Percentiles rank a stretch among this genome's conserved stretches.
Conservation (phyloP, 352 stramenopile genomes). For the Blastocystis hominis region DNA sequence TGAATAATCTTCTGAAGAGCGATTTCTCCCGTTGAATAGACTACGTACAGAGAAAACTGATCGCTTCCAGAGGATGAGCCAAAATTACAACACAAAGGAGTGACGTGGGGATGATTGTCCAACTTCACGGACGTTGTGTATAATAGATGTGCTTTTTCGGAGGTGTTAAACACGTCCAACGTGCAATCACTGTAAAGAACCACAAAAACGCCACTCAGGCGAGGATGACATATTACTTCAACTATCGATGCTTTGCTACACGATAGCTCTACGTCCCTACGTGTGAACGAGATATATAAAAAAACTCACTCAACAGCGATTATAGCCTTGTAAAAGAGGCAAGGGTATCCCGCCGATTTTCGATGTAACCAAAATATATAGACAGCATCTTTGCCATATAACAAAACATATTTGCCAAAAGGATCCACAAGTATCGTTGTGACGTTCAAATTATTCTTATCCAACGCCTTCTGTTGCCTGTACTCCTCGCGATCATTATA, state of each 20-base stretch:
- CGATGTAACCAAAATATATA: background rate
- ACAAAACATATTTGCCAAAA: background rate
- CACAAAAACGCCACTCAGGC: background rate
- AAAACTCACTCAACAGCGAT: background rate
- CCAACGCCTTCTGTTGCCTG: background rate
- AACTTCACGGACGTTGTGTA: background rate
- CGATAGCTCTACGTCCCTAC: background rate
- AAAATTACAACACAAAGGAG: background rate
- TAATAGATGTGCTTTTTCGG: background rate
- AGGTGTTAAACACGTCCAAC: background rate
- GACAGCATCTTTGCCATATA: background rate
- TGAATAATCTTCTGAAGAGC: background rate
- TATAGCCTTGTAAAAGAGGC: background rate
- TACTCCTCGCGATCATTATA: background rate
- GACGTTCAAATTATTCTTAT: background rate
- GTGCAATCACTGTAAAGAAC: background rate
- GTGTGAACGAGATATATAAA: background rate
- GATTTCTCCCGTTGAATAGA: background rate
- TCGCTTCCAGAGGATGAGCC: background rate
- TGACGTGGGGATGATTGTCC: background rate
- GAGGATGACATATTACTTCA: constrained; percentile 4
- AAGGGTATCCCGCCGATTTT: background rate
- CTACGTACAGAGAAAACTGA: constrained; percentile 4
- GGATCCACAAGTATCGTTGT: background rate
- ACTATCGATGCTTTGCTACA: background rate